Percentiles rank a stretch among this genome's conserved stretches.
These are phyloP conservation scores for Marvania coccoides DNA, from an alignment of 139 green algal species.

Conservation along the genomic window DNA sequence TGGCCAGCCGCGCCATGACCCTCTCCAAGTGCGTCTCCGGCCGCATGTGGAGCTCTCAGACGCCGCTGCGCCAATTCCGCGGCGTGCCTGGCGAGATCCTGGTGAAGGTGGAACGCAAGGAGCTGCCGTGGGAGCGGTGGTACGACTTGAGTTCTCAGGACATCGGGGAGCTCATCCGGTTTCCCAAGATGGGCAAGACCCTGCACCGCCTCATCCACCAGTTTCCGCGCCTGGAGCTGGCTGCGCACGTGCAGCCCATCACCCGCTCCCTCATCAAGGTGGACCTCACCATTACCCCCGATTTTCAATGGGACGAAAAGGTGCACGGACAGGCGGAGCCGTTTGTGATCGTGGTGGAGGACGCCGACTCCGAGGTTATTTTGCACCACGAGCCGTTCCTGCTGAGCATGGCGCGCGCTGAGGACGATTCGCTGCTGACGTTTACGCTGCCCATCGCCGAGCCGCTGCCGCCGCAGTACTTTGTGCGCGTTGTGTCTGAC, in stretches of 20 bases:
- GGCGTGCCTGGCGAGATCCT: slow-evolving; percentile 60
- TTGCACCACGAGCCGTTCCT: slow-evolving; percentile 96
- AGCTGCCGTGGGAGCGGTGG: slow-evolving; percentile 94
- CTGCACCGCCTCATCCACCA: slow-evolving; percentile 92
- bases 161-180: slow-evolving; percentile 89
- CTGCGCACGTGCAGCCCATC: slow-evolving; percentile 90
- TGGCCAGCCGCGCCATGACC: slow-evolving; percentile 79
- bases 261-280: slow-evolving; percentile 88
- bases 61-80: slow-evolving; percentile 84
- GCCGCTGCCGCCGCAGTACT: slow-evolving; percentile 97
- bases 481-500: slow-evolving; percentile 79
- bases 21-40: slow-evolving; percentile 91
- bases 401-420: slow-evolving; percentile 68
- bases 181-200: slow-evolving; percentile 92
- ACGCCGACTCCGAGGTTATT: slow-evolving; percentile 72
- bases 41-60: slow-evolving; percentile 90
- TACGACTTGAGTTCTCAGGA: slow-evolving; percentile 88
- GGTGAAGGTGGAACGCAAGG: slow-evolving; percentile 80
- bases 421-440: slow-evolving; percentile 80
- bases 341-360: slow-evolving; percentile 96
- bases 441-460: slow-evolving; percentile 93
- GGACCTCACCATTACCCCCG: slow-evolving; percentile 94
- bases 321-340: slow-evolving; percentile 88
- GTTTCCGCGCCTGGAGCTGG: slow-evolving; percentile 90
- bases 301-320: slow-evolving; percentile 93